These are phyloP conservation scores for Diaporthe batatas DNA, from an alignment of 2,329 filamentous ascomycete genomes.

Conservation along the genomic window DNA sequence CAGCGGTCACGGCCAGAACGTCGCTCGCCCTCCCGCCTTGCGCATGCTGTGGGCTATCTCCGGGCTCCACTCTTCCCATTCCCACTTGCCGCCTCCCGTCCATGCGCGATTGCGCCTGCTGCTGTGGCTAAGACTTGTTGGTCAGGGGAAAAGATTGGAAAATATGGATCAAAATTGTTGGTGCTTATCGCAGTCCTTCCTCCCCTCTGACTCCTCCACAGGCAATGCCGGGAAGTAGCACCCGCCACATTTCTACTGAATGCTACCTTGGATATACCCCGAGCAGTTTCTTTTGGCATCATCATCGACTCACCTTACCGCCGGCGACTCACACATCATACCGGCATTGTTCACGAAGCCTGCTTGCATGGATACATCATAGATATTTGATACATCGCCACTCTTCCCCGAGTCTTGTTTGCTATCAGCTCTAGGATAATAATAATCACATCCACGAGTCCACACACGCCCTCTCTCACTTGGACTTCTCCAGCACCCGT, in stretches of 20 bases:
- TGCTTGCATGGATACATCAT: neutral
- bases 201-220: neutral
- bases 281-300: neutral
- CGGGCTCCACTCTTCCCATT: constrained; percentile 10
- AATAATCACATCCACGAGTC: neutral
- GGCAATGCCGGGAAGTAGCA: neutral
- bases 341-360: neutral
- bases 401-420: neutral
- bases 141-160: neutral
- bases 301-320: neutral
- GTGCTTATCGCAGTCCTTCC: neutral
- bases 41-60: constrained; percentile 11
- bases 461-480: neutral
- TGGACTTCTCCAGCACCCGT: neutral
- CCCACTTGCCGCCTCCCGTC: constrained; percentile 5
- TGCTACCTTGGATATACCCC: neutral
- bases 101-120: constrained; percentile 15
- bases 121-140: neutral
- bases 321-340: neutral
- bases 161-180: neutral
- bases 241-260: neutral
- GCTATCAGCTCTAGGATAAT: neutral
- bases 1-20: constrained; percentile 20
- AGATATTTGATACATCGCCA: neutral
- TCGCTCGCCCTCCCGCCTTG: neutral